Percentiles rank a stretch among this genome's conserved stretches.
These are phyloP conservation scores for Cercospora janseana DNA, from an alignment of 2,329 filamentous ascomycete genomes.

Conservation along the genomic window DNA sequence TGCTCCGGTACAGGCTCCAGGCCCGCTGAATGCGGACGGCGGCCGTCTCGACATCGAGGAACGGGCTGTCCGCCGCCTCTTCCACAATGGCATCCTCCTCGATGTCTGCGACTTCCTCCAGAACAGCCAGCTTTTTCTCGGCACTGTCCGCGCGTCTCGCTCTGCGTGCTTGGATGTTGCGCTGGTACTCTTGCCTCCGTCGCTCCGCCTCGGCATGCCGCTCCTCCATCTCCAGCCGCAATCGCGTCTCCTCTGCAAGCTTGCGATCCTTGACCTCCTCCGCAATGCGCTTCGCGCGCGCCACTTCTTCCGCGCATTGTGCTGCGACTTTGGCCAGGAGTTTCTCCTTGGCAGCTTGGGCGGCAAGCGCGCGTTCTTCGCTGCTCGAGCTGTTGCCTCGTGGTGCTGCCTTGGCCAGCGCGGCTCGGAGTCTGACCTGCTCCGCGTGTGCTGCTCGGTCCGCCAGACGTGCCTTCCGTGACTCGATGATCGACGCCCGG, in stretches of 20 bases:
- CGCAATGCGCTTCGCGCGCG: slow-evolving; percentile 77
- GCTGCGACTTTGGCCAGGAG: slow-evolving; percentile 80
- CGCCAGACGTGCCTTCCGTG: slow-evolving; percentile 73
- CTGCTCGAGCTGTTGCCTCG: slow-evolving; percentile 59
- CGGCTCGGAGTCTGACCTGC: slow-evolving; percentile 74
- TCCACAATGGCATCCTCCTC: slow-evolving; percentile 47
- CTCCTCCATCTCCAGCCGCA: slow-evolving; percentile 75
- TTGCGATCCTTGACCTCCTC: slow-evolving; percentile 78
- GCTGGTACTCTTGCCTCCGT: slow-evolving; percentile 58
- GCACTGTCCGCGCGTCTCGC: slow-evolving; percentile 40
- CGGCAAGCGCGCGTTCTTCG: slow-evolving; percentile 74
- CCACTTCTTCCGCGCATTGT: slow-evolving; percentile 77
- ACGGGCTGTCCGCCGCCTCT: slow-evolving; percentile 33
- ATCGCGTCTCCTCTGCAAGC: slow-evolving; percentile 67
- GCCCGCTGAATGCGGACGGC: slow-evolving; percentile 65
- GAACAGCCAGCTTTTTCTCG: slow-evolving; percentile 52
- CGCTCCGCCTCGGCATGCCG: slow-evolving; percentile 73
- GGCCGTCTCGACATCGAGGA: slow-evolving; percentile 60
- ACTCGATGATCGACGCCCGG: slow-evolving; percentile 75
- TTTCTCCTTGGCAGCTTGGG: slow-evolving; percentile 73
- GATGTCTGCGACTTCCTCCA: slow-evolving; percentile 49
- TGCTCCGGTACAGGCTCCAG: slow-evolving; percentile 63
- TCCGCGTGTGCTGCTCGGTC: slow-evolving; percentile 80
- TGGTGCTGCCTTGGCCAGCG: slow-evolving; percentile 68
- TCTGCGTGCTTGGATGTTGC: slow-evolving; percentile 50